Evolutionary conservation across 768 basidiomycete genomes (phyloP).

Genomic region (Mycena leptocephala): DNA sequence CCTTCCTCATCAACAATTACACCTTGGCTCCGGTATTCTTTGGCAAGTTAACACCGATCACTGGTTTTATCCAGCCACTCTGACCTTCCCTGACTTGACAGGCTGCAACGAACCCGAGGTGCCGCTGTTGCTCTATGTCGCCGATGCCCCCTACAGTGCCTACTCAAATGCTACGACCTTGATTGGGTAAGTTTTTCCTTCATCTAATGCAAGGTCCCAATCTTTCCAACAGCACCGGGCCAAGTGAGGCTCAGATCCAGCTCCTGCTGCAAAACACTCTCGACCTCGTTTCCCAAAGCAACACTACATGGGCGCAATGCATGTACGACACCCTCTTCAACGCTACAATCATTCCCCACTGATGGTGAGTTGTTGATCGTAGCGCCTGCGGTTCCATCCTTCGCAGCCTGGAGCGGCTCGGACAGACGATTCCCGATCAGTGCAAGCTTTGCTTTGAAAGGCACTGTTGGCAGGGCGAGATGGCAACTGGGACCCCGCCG

Average conservation of each 20-base stretch:
- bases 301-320: too few species aligned
- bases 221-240: slow-evolving; percentile 9
- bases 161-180: slow-evolving; percentile 16
- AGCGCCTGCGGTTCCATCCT: slow-evolving; percentile 26
- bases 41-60: too few species aligned
- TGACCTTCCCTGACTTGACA: too few species aligned
- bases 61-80: too few species aligned
- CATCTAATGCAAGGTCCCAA: not conserved
- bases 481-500: too few species aligned
- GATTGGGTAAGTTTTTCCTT: not conserved
- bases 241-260: too few species aligned
- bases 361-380: not conserved
- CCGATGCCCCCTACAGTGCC: slow-evolving; percentile 23
- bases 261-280: too few species aligned
- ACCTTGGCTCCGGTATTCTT: too few species aligned
- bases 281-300: too few species aligned
- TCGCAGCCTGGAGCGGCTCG: slow-evolving; percentile 21
- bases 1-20: too few species aligned
- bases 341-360: not conserved
- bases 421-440: slow-evolving; percentile 18
- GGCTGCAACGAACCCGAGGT: too few species aligned
- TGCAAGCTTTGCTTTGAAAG: slow-evolving; percentile 15
- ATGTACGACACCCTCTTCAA: not conserved
- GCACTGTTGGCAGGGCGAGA: slow-evolving; percentile 23
- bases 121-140: slow-evolving; percentile 18